A percentile compares a stretch with the other conserved stretches of the same genome.
These are phyloP conservation scores for Aspergillus incahuasiensis DNA, from an alignment of 495 filamentous ascomycete genomes.

Conservation along the genomic window DNA sequence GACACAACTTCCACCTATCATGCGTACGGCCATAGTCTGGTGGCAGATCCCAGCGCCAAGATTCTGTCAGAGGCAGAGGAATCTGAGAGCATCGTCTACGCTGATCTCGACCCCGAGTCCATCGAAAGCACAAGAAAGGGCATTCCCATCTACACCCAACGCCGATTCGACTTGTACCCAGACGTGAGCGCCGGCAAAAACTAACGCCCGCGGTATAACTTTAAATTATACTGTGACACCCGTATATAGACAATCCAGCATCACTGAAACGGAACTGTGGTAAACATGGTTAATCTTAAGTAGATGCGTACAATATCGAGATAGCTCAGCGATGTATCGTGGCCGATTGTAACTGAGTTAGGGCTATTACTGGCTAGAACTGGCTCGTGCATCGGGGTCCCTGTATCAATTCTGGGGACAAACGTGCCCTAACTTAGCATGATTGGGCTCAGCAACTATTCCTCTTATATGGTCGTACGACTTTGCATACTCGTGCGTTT, in stretches of 20 bases:
- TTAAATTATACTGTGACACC: not conserved
- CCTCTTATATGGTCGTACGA: not conserved
- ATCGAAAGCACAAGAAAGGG: slow-evolving; percentile 76
- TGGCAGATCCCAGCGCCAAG: slow-evolving; percentile 84
- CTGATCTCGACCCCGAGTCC: slow-evolving; percentile 62
- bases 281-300: not conserved
- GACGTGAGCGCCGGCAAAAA: slow-evolving; percentile 59
- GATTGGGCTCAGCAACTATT: not conserved
- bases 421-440: not conserved
- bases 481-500: not conserved
- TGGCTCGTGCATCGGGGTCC: not conserved
- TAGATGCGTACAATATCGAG: not conserved
- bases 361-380: not conserved
- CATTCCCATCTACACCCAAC: slow-evolving; percentile 80
- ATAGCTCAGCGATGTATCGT: not conserved
- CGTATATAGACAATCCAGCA: not conserved
- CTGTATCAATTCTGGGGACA: not conserved
- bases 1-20: slow-evolving; percentile 75
- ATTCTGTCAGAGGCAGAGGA: slow-evolving; percentile 72
- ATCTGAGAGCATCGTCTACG: slow-evolving; percentile 69
- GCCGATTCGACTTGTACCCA: slow-evolving; percentile 92
- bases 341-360: not conserved
- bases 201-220: not conserved
- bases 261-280: not conserved
- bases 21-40: slow-evolving; percentile 86